phyloP scores from a whole-genome alignment of 2,329 filamentous ascomycete species.

The Alternaria ethzedia region DNA sequence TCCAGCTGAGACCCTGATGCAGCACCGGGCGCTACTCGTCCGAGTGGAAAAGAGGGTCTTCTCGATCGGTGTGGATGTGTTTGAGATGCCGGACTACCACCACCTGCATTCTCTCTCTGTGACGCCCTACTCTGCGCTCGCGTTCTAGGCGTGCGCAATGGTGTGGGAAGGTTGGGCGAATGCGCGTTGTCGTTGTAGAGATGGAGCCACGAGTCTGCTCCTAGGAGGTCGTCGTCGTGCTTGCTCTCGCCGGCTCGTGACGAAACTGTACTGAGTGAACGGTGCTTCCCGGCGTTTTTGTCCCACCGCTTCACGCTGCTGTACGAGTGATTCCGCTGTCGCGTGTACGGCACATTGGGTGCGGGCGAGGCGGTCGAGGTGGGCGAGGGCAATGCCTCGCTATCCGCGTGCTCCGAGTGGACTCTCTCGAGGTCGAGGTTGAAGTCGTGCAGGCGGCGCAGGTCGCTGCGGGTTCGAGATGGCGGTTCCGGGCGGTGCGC shows the following conservation, averaged over 20 bases:
- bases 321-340: not conserved
- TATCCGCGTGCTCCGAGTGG: constrained; percentile 19
- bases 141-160: constrained; percentile 4
- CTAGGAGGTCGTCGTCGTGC: constrained; percentile 7
- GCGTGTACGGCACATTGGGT: constrained; percentile 21
- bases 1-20: constrained; percentile 25
- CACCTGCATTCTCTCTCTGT: constrained; percentile 7
- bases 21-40: not conserved
- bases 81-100: constrained; percentile 6
- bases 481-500: constrained; percentile 22
- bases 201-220: constrained; percentile 13
- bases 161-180: constrained; percentile 3
- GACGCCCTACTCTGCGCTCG: constrained; percentile 5
- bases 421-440: constrained; percentile 16
- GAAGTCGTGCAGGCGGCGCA: constrained; percentile 24
- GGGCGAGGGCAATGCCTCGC: constrained; percentile 10
- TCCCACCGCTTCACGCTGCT: constrained; percentile 5
- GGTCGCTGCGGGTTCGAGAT: constrained; percentile 17
- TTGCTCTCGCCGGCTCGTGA: constrained; percentile 4
- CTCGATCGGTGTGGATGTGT: constrained; percentile 12
- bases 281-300: not conserved
- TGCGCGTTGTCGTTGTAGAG: constrained; percentile 11
- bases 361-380: constrained; percentile 20
- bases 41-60: constrained; percentile 10
- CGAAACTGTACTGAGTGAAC: constrained; percentile 5